phyloP scores from a whole-genome alignment of 495 filamentous ascomycete species.

The Melanomma pulvis-pyrius region DNA sequence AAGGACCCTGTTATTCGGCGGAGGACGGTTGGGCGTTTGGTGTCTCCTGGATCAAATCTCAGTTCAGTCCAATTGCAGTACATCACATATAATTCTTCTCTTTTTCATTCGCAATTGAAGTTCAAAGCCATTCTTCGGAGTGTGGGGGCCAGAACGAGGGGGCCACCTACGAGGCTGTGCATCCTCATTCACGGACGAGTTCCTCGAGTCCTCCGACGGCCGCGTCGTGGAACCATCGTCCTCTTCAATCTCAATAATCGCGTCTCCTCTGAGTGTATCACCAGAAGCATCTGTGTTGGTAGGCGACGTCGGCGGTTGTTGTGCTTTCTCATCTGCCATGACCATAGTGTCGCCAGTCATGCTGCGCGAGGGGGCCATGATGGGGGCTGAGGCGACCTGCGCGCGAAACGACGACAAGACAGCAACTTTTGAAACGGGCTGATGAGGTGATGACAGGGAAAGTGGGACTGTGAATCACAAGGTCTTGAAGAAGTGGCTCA shows the following conservation, averaged over 20 bases:
- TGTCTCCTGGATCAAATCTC: slow-evolving; percentile 3
- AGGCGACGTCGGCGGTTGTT: slow-evolving; percentile 22
- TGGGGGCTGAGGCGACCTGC: slow-evolving; percentile 19
- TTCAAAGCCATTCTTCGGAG: background rate
- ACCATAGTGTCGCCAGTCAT: slow-evolving; percentile 39
- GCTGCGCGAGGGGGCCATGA: slow-evolving; percentile 33
- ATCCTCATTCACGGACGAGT: slow-evolving; percentile 16
- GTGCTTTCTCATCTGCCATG: slow-evolving; percentile 17
- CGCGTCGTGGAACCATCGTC: slow-evolving; percentile 18
- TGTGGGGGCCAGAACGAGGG: slow-evolving; percentile 19
- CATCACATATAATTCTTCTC: too few relatives aligned
- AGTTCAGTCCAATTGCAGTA: background rate
- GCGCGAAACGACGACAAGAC: background rate
- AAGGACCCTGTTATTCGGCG: slow-evolving; percentile 32
- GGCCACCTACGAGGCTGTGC: slow-evolving; percentile 30
- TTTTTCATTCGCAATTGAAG: background rate
- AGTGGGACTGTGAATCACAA: slow-evolving; percentile 13
- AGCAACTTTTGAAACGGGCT: slow-evolving; percentile 6
- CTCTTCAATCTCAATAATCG: slow-evolving; percentile 36
- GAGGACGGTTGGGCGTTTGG: slow-evolving; percentile 19
- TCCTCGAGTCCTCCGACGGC: slow-evolving; percentile 4
- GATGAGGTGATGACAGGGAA: background rate
- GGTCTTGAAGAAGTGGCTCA: slow-evolving; percentile 12
- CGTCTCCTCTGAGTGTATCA: slow-evolving; percentile 30
- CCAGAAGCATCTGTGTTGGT: slow-evolving; percentile 27